These are phyloP conservation scores for Curvularia hawaiiensis DNA, from an alignment of 2,329 filamentous ascomycete species.

Conservation along the genomic window DNA sequence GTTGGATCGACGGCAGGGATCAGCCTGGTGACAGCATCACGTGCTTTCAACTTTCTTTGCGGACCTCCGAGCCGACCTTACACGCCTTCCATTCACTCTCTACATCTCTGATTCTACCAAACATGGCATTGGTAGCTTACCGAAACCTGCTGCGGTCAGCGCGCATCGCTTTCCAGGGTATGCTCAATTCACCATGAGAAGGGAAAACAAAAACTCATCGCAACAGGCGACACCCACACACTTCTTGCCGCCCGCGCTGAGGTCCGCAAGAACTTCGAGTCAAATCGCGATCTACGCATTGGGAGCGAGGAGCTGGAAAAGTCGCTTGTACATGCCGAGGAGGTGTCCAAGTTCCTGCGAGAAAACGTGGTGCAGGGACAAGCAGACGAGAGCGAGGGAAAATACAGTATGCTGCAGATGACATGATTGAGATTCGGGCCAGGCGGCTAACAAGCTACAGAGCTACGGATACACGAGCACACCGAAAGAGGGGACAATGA, in stretches of 20 bases:
- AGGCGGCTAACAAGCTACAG: constrained; percentile 53
- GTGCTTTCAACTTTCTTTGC: constrained; percentile 29
- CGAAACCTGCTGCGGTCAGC: constrained; percentile 80
- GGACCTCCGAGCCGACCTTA: constrained; percentile 18
- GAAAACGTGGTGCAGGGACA: constrained; percentile 89
- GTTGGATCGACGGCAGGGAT: constrained; percentile 32
- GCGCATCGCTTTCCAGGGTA: constrained; percentile 83
- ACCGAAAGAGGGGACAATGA: constrained; percentile 95
- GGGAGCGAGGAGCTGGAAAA: constrained; percentile 64
- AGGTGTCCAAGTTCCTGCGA: constrained; percentile 78
- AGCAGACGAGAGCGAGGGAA: constrained; percentile 53
- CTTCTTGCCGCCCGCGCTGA: constrained; percentile 73
- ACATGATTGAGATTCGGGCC: background rate
- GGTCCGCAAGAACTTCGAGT: constrained; percentile 76
- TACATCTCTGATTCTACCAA: constrained; percentile 1
- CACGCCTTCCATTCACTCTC: background rate
- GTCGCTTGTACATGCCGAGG: constrained; percentile 78
- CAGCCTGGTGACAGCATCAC: constrained; percentile 12
- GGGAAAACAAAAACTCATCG: constrained; percentile 5
- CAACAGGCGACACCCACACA: constrained; percentile 69
- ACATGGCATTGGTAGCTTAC: constrained; percentile 76
- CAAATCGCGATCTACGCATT: constrained; percentile 64
- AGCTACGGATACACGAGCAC: constrained; percentile 84
- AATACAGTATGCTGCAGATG: constrained; percentile 65
- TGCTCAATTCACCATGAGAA: background rate